These are phyloP conservation scores for Baudoinia panamericana DNA, from an alignment of 495 filamentous ascomycete species.

Conservation along the genomic window DNA sequence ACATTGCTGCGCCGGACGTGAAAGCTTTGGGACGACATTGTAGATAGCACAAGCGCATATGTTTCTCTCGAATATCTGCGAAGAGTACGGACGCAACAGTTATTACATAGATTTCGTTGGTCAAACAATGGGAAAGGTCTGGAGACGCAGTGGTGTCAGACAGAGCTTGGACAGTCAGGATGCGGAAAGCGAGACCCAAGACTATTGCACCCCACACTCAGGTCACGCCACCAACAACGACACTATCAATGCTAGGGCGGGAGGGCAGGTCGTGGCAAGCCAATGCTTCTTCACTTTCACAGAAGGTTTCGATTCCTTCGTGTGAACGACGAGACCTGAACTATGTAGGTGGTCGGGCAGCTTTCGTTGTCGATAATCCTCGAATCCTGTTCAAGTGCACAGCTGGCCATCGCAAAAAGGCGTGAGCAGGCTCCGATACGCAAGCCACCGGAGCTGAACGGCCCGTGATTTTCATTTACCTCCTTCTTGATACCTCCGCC, in stretches of 20 bases:
- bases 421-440: too few relatives aligned
- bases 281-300: too few relatives aligned
- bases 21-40: slow-evolving; percentile 2
- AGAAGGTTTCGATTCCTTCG: too few relatives aligned
- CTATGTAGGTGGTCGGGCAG: not conserved
- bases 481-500: not conserved
- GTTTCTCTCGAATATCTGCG: not conserved
- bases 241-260: too few relatives aligned
- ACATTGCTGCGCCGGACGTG: slow-evolving; percentile 8
- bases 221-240: not conserved
- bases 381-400: not conserved
- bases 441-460: too few relatives aligned
- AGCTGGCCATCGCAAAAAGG: not conserved
- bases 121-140: too few relatives aligned
- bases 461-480: too few relatives aligned
- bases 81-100: not conserved
- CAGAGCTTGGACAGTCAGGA: too few relatives aligned
- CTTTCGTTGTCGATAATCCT: not conserved
- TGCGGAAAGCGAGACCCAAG: too few relatives aligned
- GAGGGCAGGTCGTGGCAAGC: too few relatives aligned
- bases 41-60: not conserved
- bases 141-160: too few relatives aligned
- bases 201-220: not conserved
- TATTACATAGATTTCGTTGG: not conserved
- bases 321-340: too few relatives aligned